Percentiles rank a stretch among this genome's conserved stretches.
phyloP scores from a whole-genome alignment of 2,329 filamentous ascomycete species.

The Onygenales sp. region DNA sequence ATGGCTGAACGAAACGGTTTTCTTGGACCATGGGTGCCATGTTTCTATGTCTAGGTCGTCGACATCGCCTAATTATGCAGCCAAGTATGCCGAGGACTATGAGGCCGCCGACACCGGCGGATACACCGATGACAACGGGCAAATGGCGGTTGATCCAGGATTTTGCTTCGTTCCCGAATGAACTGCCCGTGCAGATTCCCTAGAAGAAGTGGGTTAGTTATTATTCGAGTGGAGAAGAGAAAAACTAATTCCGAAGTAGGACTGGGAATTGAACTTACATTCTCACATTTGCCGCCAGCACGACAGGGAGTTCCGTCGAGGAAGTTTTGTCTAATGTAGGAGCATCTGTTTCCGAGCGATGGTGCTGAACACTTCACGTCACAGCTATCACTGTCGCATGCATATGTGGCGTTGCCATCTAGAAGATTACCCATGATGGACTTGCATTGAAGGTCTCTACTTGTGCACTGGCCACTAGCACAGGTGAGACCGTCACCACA shows the following conservation, averaged over 20 bases:
- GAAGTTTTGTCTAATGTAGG: conserved; percentile 74
- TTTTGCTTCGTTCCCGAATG: conserved; percentile 58
- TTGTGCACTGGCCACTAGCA: conserved; percentile 90
- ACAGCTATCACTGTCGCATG: conserved; percentile 67
- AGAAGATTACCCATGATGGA: conserved; percentile 69
- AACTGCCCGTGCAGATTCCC: conserved; percentile 66
- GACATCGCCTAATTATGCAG: conserved; percentile 54
- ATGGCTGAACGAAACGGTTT: background rate
- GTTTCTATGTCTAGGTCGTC: conserved; percentile 23
- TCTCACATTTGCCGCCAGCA: conserved; percentile 67
- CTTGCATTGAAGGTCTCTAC: conserved; percentile 79
- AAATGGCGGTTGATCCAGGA: conserved; percentile 71
- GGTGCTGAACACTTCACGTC: conserved; percentile 66
- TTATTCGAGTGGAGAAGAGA: background rate
- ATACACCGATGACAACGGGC: conserved; percentile 72
- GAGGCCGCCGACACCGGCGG: conserved; percentile 60
- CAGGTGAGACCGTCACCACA: conserved; percentile 67
- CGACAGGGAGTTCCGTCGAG: conserved; percentile 81
- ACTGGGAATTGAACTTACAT: conserved; percentile 38
- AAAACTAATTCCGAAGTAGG: background rate
- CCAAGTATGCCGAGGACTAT: conserved; percentile 58
- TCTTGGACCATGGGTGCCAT: conserved; percentile 10
- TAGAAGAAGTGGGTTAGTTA: conserved; percentile 15
- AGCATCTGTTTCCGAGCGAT: conserved; percentile 57
- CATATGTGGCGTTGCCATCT: conserved; percentile 64